Conservation (phyloP, 331 rosid genomes). For the Arachis monticola region DNA sequence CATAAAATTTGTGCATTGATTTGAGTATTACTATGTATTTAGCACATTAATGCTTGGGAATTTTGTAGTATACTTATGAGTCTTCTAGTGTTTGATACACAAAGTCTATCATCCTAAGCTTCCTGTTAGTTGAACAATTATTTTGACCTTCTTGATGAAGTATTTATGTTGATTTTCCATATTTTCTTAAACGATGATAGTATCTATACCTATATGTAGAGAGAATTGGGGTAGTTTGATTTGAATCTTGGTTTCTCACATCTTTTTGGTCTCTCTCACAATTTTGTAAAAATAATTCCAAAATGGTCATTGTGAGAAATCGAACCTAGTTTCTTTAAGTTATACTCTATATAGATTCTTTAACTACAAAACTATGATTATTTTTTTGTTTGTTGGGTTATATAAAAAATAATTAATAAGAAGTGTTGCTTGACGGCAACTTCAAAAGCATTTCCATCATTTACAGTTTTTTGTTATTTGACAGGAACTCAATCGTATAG, state of each 20-base stretch:
- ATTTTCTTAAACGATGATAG: not conserved
- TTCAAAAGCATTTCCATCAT: slow-evolving; percentile 4
- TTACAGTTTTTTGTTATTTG: slow-evolving; percentile 29
- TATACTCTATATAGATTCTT: too few species aligned
- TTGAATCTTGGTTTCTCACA: too few species aligned
- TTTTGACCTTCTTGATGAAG: slow-evolving; percentile 6
- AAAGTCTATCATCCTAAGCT: slow-evolving; percentile 23
- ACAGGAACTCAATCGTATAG: slow-evolving; percentile 67
- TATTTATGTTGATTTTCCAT: slow-evolving; percentile 7
- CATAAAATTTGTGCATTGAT: slow-evolving; percentile 17
- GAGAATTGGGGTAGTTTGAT: too few species aligned
- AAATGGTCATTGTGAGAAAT: too few species aligned
- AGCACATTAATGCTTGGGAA: not conserved
- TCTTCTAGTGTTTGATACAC: not conserved
- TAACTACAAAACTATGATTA: too few species aligned
- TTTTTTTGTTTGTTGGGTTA: too few species aligned
- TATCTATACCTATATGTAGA: too few species aligned
- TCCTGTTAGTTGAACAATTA: not conserved
- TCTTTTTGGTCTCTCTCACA: too few species aligned
- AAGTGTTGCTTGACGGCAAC: not conserved
- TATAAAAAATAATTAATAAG: not conserved
- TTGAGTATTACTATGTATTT: slow-evolving; percentile 11
- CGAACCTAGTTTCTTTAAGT: too few species aligned
- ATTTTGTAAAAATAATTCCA: too few species aligned
- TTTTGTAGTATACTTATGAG: not conserved